Base-by-base conservation (phyloP, 495 filamentous ascomycete genomes). In the Penicillium macrosclerotiorum region DNA sequence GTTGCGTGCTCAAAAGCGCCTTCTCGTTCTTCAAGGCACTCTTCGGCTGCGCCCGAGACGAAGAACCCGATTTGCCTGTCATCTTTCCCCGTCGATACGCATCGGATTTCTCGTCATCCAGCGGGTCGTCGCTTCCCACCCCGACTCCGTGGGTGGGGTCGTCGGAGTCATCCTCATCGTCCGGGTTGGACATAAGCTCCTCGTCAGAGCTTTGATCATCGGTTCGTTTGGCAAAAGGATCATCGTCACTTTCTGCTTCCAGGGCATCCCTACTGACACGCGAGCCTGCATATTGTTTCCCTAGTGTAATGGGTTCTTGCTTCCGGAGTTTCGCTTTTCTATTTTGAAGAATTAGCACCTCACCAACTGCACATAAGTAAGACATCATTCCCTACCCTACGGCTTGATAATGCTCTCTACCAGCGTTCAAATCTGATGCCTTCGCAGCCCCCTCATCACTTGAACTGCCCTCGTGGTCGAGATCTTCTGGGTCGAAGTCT, bases 401-500 rank as follows among this genome's bases (percentile, higher is more conserved):
- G 44, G 78, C 66, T 18, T 84, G 76, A 62, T 98, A 98, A 57
- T 98, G 92, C 50, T 93, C 92, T 12, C 89, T 82, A 14, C 82
- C 64, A 49, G 76, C 58, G 64, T 65, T 67, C 9, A 76, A 75
- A 53, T 82, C 65, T 27, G 45, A 61, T 13, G 43, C 26, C 22
- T 50, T 59, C 5, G 25, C 45, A 30, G 51, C 63, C 12, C 82
- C 82, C 14, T 77, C 79, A 22, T 76, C 79, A 52, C 77, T 83
- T 17, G 72, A 72, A 37, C 68, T 62, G 9, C 59, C 74, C 8
- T 68, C 71, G 24, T 63, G 74, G 13, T 76, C 80, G 37, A 84
- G 77, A 54, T 85, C 83, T 72, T 97, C 92, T 1, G 89, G 89
- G 61, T 98, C 92, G 58, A 87, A 86, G 61, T 98, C 92, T 95